Percentiles rank a stretch among this genome's conserved stretches.
These are phyloP conservation scores for Botryotinia convoluta DNA, from an alignment of 2,329 filamentous ascomycete species.

Conservation along the genomic window DNA sequence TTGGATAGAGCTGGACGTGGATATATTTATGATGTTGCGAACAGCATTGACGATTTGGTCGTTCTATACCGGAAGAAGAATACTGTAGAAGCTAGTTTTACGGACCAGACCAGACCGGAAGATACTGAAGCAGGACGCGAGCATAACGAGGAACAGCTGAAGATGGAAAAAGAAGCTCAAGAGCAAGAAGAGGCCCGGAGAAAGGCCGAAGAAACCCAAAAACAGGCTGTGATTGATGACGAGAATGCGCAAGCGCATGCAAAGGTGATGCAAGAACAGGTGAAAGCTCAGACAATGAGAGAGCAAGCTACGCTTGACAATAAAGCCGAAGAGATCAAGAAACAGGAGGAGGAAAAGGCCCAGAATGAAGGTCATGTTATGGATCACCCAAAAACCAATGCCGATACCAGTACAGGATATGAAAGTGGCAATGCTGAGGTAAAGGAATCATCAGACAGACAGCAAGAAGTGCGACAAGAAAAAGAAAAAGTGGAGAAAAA, in stretches of 20 bases:
- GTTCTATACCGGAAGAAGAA: constrained; percentile 47
- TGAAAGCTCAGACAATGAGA: not conserved
- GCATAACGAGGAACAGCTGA: not conserved
- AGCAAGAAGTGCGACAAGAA: not conserved
- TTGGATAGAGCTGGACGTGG: constrained; percentile 41
- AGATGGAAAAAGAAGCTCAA: not conserved
- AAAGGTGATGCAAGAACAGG: not conserved
- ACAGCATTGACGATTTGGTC: constrained; percentile 46
- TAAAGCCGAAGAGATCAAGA: not conserved
- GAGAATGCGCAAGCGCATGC: not conserved
- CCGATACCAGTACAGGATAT: not conserved
- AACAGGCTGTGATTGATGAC: not conserved
- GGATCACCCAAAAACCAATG: not conserved
- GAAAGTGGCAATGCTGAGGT: not conserved
- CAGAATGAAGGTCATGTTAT: not conserved
- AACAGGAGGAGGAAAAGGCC: not conserved
- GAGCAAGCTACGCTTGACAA: not conserved
- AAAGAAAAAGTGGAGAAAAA: not conserved
- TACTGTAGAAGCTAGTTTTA: constrained; percentile 35
- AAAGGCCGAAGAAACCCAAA: not conserved
- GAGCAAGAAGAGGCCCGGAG: not conserved
- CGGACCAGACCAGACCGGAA: constrained; percentile 33
- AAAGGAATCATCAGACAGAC: not conserved
- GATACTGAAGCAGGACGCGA: constrained; percentile 3
- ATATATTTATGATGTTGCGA: constrained; percentile 47